Percentiles rank a stretch among this genome's conserved stretches.
Evolutionary conservation across 495 filamentous ascomycete genomes (phyloP).

Genomic region (Xylaria bambusicola): DNA sequence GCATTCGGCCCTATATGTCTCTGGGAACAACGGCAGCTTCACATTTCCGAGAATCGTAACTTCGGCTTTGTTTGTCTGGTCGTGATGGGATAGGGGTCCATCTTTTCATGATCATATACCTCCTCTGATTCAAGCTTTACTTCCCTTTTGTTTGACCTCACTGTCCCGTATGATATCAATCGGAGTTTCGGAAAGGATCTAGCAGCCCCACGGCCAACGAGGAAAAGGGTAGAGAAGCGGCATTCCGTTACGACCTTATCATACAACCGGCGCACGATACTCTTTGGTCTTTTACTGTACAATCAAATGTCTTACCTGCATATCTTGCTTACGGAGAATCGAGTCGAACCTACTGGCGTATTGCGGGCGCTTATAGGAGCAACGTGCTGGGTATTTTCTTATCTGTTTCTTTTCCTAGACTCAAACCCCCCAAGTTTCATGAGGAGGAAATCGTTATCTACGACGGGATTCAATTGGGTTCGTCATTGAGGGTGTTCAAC

Average conservation of each 20-base stretch:
- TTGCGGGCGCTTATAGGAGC: neutral
- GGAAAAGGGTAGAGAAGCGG: slow-evolving; percentile 21
- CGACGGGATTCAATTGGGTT: slow-evolving; percentile 8
- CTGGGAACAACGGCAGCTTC: neutral
- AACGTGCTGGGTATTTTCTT: slow-evolving; percentile 12
- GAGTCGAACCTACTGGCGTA: neutral
- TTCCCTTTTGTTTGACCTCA: slow-evolving; percentile 26
- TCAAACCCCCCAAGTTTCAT: neutral
- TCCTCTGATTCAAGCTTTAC: slow-evolving; percentile 18
- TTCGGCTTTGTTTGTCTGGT: slow-evolving; percentile 21
- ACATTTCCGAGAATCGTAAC: neutral
- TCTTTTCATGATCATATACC: slow-evolving; percentile 19
- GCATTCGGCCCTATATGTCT: neutral
- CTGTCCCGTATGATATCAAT: slow-evolving; percentile 35
- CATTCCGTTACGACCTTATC: slow-evolving; percentile 13
- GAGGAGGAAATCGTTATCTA: slow-evolving; percentile 6
- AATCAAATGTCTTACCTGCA: slow-evolving; percentile 11
- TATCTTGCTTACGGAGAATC: neutral
- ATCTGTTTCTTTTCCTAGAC: slow-evolving; percentile 10
- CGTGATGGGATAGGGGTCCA: slow-evolving; percentile 7
- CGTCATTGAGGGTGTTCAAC: neutral
- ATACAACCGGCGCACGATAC: slow-evolving; percentile 19
- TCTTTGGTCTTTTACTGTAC: slow-evolving; percentile 19
- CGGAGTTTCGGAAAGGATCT: slow-evolving; percentile 37
- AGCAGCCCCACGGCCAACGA: slow-evolving; percentile 35